These are phyloP conservation scores for Pleurotus pulmonarius DNA, from an alignment of 768 basidiomycete genomes.

Conservation along the genomic window DNA sequence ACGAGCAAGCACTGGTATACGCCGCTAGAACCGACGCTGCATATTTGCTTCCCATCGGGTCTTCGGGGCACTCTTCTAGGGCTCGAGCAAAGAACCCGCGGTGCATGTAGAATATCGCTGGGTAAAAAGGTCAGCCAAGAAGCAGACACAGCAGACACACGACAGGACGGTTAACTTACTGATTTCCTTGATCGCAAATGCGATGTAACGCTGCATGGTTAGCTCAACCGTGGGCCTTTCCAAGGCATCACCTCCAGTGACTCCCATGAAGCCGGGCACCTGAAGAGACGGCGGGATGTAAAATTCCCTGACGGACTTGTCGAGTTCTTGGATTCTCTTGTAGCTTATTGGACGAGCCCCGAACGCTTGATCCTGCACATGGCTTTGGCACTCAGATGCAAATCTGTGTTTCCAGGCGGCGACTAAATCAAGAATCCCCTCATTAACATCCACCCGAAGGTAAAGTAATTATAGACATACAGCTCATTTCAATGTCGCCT, in stretches of 20 bases:
- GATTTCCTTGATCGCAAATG: conserved; percentile 67
- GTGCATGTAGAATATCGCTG: conserved; percentile 68
- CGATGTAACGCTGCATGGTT: conserved; percentile 64
- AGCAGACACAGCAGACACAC: conserved; percentile 20
- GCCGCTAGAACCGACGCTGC: conserved; percentile 66
- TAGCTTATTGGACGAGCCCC: conserved; percentile 60
- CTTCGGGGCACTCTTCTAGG: conserved; percentile 55
- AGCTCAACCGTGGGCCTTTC: conserved; percentile 51
- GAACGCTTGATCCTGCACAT: conserved; percentile 67
- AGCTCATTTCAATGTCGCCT: conserved; percentile 59
- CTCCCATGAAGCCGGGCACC: conserved; percentile 59
- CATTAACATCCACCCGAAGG: conserved; percentile 2
- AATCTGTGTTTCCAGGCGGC: conserved; percentile 70
- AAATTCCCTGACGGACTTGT: conserved; percentile 60
- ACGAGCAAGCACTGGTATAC: conserved; percentile 65
- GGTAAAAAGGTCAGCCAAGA: conserved; percentile 1
- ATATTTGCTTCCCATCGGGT: conserved; percentile 70
- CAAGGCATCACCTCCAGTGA: conserved; percentile 34
- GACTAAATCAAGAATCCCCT: conserved; percentile 31
- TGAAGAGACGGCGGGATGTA: conserved; percentile 63
- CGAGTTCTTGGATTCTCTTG: conserved; percentile 58
- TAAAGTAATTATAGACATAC: conserved; percentile 31
- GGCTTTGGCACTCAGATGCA: conserved; percentile 54
- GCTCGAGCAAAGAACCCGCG: conserved; percentile 73
- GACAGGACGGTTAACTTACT: conserved; percentile 19